Conservation (phyloP, 306 rosid genomes). For the Prosopis cineraria region DNA sequence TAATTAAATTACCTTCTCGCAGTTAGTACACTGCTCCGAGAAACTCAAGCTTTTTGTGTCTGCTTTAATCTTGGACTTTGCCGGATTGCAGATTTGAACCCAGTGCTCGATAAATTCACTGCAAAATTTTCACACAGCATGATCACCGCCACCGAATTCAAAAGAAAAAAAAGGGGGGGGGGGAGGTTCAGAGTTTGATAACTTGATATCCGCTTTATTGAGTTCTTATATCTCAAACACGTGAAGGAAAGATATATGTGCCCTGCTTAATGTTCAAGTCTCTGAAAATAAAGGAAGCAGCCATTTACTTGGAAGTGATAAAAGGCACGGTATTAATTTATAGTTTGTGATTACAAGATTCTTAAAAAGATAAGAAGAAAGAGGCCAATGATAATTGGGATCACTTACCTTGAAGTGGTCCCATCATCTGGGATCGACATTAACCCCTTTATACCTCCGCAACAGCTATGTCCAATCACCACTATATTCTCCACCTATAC, state of each 20-base stretch:
- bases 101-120: conserved; percentile 92
- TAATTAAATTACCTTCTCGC: conserved; percentile 69
- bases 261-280: conserved; percentile 5
- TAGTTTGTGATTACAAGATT: conserved; percentile 5
- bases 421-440: conserved; percentile 96
- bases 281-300: conserved; percentile 18
- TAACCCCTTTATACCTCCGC: conserved; percentile 97
- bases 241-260: conserved; percentile 17
- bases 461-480: conserved; percentile 93
- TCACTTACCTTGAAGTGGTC: conserved; percentile 62
- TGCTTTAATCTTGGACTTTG: conserved; percentile 62
- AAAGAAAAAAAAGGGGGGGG: too few relatives aligned
- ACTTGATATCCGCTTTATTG: background rate
- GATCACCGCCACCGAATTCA: background rate
- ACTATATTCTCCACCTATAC: conserved; percentile 92
- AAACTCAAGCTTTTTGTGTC: conserved; percentile 46
- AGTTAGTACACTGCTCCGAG: conserved; percentile 70
- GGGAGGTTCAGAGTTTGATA: too few relatives aligned
- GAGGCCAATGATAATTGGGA: background rate
- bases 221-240: background rate
- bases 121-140: conserved; percentile 23
- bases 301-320: conserved; percentile 30
- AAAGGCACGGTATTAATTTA: conserved; percentile 16
- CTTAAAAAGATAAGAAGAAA: background rate
- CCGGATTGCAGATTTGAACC: conserved; percentile 83